These are phyloP conservation scores for Ceratobasidium sp. DNA, from an alignment of 1,284 basidiomycete genomes.

Conservation along the genomic window DNA sequence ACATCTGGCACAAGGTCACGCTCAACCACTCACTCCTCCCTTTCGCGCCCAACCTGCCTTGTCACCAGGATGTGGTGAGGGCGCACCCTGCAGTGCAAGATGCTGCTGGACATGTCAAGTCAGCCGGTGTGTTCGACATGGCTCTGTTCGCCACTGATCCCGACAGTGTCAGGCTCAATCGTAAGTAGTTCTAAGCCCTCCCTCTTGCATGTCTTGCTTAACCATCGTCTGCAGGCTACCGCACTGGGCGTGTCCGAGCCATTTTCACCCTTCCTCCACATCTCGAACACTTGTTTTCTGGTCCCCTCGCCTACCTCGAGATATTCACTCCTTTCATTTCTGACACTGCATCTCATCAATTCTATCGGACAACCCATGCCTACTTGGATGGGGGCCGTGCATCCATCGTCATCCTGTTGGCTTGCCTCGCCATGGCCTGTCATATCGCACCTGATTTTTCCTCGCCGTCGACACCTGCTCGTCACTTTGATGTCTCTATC, in stretches of 20 bases:
- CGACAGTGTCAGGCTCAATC: neutral
- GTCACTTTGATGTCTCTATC: too few relatives aligned
- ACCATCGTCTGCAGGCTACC: neutral
- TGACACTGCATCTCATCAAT: neutral
- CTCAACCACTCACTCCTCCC: slow-evolving; percentile 5
- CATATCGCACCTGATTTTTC: neutral
- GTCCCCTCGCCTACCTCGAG: slow-evolving; percentile 15
- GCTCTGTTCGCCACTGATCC: neutral
- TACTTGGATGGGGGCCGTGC: neutral
- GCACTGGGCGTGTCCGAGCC: slow-evolving; percentile 4
- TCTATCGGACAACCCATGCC: neutral
- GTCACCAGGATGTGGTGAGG: slow-evolving; percentile 13
- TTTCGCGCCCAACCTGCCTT: neutral
- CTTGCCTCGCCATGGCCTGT: slow-evolving; percentile 2
- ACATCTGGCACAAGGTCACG: slow-evolving; percentile 13
- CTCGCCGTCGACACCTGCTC: too few relatives aligned
- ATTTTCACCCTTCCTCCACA: slow-evolving; percentile 11
- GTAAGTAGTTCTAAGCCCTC: neutral
- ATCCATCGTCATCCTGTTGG: neutral
- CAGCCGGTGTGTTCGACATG: neutral
- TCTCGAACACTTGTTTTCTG: neutral
- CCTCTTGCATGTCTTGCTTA: neutral
- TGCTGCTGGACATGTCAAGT: too few relatives aligned
- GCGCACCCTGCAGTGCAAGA: neutral
- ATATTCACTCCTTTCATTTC: neutral